Percentiles rank a stretch among this genome's conserved stretches.
Conservation (phyloP, 2,329 filamentous ascomycete genomes). For the Colletotrichum spaethianum region DNA sequence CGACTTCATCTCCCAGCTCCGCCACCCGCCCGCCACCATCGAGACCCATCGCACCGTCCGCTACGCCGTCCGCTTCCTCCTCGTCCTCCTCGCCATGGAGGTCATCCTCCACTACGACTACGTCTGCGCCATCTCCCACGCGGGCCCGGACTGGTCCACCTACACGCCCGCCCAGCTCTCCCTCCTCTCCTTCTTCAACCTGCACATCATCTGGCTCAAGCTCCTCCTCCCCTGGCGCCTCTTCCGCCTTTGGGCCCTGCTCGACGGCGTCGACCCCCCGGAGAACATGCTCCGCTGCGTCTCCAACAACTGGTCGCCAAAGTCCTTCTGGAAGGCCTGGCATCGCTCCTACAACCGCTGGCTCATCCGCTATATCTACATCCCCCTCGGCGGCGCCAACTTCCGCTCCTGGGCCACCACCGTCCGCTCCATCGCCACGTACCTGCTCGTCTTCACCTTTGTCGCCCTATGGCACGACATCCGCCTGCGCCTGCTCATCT, state of each 20-base stretch:
- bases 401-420: constrained; percentile 61
- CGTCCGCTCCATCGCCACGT: constrained; percentile 78
- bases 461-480: constrained; percentile 99
- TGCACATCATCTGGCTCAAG: constrained; percentile 98
- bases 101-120: constrained; percentile 93
- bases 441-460: constrained; percentile 91
- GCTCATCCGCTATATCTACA: constrained; percentile 93
- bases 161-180: constrained; percentile 91
- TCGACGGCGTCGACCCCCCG: constrained; percentile 93
- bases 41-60: constrained; percentile 79
- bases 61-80: constrained; percentile 86
- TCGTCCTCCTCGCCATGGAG: constrained; percentile 91
- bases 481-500: constrained; percentile 88
- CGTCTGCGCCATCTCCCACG: constrained; percentile 90
- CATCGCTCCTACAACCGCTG: constrained; percentile 96
- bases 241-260: constrained; percentile 94
- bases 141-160: constrained; percentile 81
- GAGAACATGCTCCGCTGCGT: constrained; percentile 99
- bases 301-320: constrained; percentile 91
- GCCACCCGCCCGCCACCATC: constrained; percentile 80
- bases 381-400: constrained; percentile 84
- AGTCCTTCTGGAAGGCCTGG: constrained; percentile 97
- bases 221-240: constrained; percentile 97
- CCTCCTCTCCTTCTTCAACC: constrained; percentile 94
- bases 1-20: constrained; percentile 91